Evolutionary conservation across 495 filamentous ascomycete species (phyloP).

Genomic region (Penicillium daleae): DNA sequence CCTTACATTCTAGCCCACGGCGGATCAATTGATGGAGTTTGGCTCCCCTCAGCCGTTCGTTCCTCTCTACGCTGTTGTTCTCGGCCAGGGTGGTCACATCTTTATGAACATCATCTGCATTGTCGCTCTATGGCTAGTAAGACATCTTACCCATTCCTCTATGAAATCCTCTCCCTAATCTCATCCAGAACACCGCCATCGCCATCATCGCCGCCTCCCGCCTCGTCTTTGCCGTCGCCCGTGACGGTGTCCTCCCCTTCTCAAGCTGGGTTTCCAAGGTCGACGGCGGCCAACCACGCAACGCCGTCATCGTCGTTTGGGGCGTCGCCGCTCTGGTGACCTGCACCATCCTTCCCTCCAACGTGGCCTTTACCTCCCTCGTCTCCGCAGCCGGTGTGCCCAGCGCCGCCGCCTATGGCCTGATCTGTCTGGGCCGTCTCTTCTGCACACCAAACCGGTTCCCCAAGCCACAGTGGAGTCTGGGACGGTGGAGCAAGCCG

Average conservation of each 20-base stretch:
- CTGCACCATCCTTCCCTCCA: constrained; percentile 57
- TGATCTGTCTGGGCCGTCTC: constrained; percentile 56
- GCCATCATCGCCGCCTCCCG: constrained; percentile 59
- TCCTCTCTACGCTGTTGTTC: constrained; percentile 53
- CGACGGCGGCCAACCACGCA: constrained; percentile 54
- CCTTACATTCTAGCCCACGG: constrained; percentile 34
- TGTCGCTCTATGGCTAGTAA: constrained; percentile 52
- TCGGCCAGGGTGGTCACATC: constrained; percentile 57
- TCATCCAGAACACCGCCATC: constrained; percentile 53
- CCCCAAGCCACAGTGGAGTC: constrained; percentile 50
- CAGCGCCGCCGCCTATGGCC: constrained; percentile 57
- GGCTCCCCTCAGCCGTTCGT: constrained; percentile 59
- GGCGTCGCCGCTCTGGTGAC: constrained; percentile 51
- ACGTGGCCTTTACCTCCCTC: constrained; percentile 58
- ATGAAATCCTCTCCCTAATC: constrained; percentile 10
- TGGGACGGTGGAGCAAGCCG: constrained; percentile 48
- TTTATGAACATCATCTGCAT: constrained; percentile 59
- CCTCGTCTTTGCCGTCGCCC: constrained; percentile 59
- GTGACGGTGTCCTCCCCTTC: constrained; percentile 60
- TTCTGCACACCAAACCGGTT: constrained; percentile 52
- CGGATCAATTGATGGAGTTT: constrained; percentile 44
- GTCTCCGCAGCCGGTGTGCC: constrained; percentile 55
- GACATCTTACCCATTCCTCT: constrained; percentile 4
- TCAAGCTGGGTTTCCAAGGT: constrained; percentile 58
- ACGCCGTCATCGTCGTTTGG: constrained; percentile 60